A percentile compares a stretch with the other conserved stretches of the same genome.
Conservation (phyloP, 306 rosid species). For the Benincasa hispida region DNA sequence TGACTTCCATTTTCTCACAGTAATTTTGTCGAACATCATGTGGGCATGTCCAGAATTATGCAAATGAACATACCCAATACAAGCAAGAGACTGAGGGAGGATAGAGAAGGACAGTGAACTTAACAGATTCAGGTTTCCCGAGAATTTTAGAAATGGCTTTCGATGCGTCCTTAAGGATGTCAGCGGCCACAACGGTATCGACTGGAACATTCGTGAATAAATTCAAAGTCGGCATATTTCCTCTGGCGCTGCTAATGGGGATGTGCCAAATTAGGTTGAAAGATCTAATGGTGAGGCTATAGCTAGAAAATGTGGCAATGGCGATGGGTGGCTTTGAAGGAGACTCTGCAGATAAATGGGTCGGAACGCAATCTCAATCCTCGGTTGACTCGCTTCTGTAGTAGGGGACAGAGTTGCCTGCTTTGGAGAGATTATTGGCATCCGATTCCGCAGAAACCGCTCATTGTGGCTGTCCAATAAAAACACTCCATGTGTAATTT, state of each 20-base stretch:
- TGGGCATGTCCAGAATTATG: conserved; percentile 13
- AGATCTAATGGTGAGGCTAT: not conserved
- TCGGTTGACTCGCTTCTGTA: not conserved
- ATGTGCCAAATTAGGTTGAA: not conserved
- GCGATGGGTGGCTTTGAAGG: not conserved
- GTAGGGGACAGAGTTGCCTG: not conserved
- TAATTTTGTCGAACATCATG: conserved; percentile 40
- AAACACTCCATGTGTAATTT: too few relatives aligned
- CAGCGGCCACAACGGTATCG: conserved; percentile 68
- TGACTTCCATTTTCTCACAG: conserved; percentile 1
- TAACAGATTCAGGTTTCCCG: conserved; percentile 90
- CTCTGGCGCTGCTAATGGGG: not conserved
- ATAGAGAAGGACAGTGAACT: not conserved
- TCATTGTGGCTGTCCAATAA: too few relatives aligned
- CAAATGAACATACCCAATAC: not conserved
- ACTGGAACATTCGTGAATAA: conserved; percentile 81
- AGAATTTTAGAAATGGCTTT: conserved; percentile 79
- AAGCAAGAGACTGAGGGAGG: not conserved
- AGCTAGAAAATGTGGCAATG: not conserved
- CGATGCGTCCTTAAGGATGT: conserved; percentile 89
- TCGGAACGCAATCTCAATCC: not conserved
- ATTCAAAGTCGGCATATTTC: conserved; percentile 69
- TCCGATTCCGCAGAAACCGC: too few relatives aligned
- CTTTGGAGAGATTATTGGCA: too few relatives aligned
- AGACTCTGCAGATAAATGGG: not conserved